Conservation (phyloP, 345 rosid species). For the Euphorbia pulcherrima region DNA sequence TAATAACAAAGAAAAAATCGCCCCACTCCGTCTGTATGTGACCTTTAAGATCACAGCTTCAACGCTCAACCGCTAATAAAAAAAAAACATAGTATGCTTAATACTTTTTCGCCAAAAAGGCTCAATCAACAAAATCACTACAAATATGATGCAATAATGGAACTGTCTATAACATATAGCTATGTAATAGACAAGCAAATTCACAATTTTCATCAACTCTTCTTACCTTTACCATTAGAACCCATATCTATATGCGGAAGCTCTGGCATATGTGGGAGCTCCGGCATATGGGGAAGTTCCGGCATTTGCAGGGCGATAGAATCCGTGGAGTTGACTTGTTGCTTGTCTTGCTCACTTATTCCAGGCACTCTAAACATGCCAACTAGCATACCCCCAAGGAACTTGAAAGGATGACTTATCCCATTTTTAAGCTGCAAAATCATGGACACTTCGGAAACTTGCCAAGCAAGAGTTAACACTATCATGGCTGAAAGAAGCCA, state of each 20-base stretch:
- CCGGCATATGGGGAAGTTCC: constrained; percentile 38
- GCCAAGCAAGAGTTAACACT: constrained; percentile 66
- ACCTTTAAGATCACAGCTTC: too few relatives aligned
- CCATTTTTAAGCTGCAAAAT: constrained; percentile 52
- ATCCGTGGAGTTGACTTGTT: constrained; percentile 16
- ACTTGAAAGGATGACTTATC: constrained; percentile 59
- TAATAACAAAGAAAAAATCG: too few relatives aligned
- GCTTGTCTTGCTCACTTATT: constrained; percentile 4
- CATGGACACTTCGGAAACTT: constrained; percentile 66
- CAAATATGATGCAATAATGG: too few relatives aligned
- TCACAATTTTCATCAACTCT: neutral
- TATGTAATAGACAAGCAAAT: too few relatives aligned
- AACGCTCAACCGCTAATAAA: too few relatives aligned
- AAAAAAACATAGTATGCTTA: too few relatives aligned
- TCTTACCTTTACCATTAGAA: neutral
- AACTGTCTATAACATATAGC: too few relatives aligned
- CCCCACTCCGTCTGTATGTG: too few relatives aligned
- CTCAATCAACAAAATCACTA: too few relatives aligned
- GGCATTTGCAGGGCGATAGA: constrained; percentile 35
- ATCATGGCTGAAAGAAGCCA: constrained; percentile 64
- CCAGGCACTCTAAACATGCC: constrained; percentile 36
- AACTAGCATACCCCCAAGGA: constrained; percentile 42
- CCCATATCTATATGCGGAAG: constrained; percentile 1
- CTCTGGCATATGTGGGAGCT: constrained; percentile 18
- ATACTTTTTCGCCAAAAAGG: too few relatives aligned